Evolutionary conservation across 352 stramenopile genomes (phyloP), one percentile per base, ranked within the genome.

Genomic region (Pythium sp.): DNA sequence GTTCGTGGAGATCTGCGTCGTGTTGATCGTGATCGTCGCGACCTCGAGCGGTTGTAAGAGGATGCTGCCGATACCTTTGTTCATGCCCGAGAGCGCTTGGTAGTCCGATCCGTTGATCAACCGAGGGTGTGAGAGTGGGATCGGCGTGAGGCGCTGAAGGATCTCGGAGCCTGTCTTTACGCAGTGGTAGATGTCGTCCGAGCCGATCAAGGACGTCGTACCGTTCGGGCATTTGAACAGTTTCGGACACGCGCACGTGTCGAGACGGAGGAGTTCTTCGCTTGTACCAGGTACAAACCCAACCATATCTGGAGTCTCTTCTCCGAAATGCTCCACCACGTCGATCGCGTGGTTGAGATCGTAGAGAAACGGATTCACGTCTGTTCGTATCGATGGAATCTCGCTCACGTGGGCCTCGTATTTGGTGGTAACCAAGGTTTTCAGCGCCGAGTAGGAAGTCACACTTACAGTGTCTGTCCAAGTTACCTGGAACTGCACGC

Each of bases 191-290:
- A 98, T 90, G 53, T 82, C 75, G 32, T 84, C 81, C 7, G 89
- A 86, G 1, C 91, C 89, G 34, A 77, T 62, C 6, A 67, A 58
- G 0, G 84, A 91, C 2, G 71, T 86, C 4, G 97, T 99, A 53
- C 92, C 96, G 69, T 99, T 98, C 4, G 96, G 97, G 70, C 97
- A 99, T 64, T 97, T 92, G 58, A 98, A 79, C 58, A 98, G 77
- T 38, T 92, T 77, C 63, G 97, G 82, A 66, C 97, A 99, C 38
- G 96, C 85, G 69, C 96, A 99, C 20, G 96, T 87, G 68, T 99
- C 95, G 2, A 98, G 72, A 14, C 94, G 78, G n/a, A 92, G 72
- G 2, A 89, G 68, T 22, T 91, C 54, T 2, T 67, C 30, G 3
- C 71, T 76, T 5, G 8, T 18, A 14, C 63, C 72, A 2, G 72